Conservation (phyloP, 2,329 filamentous ascomycete species). For the Elsinoe arachidis region DNA sequence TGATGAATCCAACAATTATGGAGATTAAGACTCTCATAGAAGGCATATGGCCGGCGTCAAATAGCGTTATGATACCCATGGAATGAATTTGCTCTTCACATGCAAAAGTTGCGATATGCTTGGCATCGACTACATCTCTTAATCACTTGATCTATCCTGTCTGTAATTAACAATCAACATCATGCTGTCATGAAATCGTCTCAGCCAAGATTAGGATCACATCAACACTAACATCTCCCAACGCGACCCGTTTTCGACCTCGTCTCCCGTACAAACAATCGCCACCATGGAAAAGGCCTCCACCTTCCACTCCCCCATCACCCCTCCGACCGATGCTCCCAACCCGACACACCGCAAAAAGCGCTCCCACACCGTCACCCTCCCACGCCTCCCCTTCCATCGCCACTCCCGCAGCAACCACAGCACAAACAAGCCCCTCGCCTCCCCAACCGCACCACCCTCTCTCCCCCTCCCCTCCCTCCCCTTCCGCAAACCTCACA, state of each 20-base stretch:
- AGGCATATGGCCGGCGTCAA: constrained; percentile 2
- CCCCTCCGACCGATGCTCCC: background rate
- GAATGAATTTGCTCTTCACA: background rate
- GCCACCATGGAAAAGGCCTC: constrained; percentile 3
- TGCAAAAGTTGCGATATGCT: background rate
- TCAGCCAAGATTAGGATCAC: too few species aligned
- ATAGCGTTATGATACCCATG: constrained; percentile 12
- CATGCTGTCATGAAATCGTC: background rate
- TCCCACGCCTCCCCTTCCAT: background rate
- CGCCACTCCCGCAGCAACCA: background rate
- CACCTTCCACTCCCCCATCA: constrained; percentile 10
- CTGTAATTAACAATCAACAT: background rate
- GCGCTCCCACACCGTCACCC: background rate
- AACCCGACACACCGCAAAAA: background rate
- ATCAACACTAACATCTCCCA: background rate
- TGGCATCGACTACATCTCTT: background rate
- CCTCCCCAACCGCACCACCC: background rate
- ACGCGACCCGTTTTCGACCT: background rate
- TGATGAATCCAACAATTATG: constrained; percentile 20
- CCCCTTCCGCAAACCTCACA: background rate
- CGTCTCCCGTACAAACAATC: background rate
- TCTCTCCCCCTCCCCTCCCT: background rate
- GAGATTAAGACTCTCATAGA: too few species aligned
- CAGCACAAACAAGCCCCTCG: background rate
- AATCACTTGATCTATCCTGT: background rate